A percentile compares a stretch with the other conserved stretches of the same genome.
Evolutionary conservation across 2,329 filamentous ascomycete genomes (phyloP).

Genomic region (Biscogniauxia marginata): DNA sequence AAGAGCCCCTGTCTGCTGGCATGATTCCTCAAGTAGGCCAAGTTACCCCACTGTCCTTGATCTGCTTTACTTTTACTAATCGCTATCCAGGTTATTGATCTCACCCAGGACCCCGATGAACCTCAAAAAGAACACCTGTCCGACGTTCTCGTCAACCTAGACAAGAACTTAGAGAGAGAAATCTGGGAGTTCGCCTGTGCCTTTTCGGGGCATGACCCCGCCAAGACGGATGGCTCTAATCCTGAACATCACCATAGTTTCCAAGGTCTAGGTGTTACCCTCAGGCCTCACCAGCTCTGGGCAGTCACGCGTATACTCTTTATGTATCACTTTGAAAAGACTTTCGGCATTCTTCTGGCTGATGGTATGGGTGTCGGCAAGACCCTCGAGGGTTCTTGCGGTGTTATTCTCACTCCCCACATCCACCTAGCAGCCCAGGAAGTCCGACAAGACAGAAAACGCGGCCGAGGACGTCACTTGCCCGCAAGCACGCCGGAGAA

Average conservation of each 20-base stretch:
- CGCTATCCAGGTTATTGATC: no score
- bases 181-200: neutral
- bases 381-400: conserved; percentile 1
- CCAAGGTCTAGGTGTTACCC: neutral
- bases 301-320: conserved; percentile 1
- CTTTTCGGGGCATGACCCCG: neutral
- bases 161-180: neutral
- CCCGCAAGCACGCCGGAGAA: neutral
- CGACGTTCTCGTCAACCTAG: neutral
- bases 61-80: no score
- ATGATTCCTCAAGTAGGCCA: no score
- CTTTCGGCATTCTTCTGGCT: conserved; percentile 2
- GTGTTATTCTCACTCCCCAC: conserved; percentile 3
- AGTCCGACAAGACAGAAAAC: neutral
- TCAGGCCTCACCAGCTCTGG: conserved; percentile 1
- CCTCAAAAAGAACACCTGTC: no score
- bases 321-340: conserved; percentile 3
- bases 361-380: conserved; percentile 3
- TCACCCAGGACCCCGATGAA: no score
- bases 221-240: neutral
- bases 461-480: neutral
- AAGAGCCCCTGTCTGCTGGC: no score
- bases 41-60: no score
- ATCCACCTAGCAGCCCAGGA: conserved; percentile 1
- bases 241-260: neutral